Conservation (phyloP, 2,329 filamentous ascomycete genomes). For the Didymella arachidicola region DNA sequence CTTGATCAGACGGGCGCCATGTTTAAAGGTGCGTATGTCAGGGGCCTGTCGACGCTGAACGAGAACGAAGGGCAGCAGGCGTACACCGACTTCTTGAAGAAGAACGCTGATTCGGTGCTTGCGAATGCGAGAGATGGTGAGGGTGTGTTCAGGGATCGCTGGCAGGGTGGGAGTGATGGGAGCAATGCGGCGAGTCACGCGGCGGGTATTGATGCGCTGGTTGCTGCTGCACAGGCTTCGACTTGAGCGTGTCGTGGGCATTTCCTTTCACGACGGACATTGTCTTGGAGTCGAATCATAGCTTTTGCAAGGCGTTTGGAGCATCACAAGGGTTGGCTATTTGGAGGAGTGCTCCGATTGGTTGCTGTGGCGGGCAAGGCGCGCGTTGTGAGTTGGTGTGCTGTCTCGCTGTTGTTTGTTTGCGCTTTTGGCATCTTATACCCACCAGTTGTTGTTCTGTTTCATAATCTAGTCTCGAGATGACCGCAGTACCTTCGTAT, state of each 20-base stretch:
- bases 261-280: neutral
- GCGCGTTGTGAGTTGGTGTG: neutral
- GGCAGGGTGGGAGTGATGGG: constrained; percentile 64
- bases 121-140: constrained; percentile 41
- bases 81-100: constrained; percentile 41
- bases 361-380: neutral
- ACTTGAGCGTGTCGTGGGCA: neutral
- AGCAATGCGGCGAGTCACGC: constrained; percentile 67
- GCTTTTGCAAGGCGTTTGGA: constrained; percentile 6
- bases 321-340: neutral
- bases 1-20: constrained; percentile 41
- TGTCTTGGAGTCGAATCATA: constrained; percentile 5
- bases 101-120: constrained; percentile 47
- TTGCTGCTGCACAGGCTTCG: constrained; percentile 54
- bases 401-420: neutral
- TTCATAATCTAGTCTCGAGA: no score
- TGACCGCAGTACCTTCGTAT: neutral
- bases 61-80: constrained; percentile 32
- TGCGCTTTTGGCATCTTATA: constrained; percentile 10
- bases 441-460: neutral
- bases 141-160: constrained; percentile 64
- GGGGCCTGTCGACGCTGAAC: constrained; percentile 44
- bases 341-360: neutral
- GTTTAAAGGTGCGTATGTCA: constrained; percentile 51
- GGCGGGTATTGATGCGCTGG: constrained; percentile 69